Base-by-base conservation (phyloP, 139 green algal species). In the Asterochloris sp. region DNA sequence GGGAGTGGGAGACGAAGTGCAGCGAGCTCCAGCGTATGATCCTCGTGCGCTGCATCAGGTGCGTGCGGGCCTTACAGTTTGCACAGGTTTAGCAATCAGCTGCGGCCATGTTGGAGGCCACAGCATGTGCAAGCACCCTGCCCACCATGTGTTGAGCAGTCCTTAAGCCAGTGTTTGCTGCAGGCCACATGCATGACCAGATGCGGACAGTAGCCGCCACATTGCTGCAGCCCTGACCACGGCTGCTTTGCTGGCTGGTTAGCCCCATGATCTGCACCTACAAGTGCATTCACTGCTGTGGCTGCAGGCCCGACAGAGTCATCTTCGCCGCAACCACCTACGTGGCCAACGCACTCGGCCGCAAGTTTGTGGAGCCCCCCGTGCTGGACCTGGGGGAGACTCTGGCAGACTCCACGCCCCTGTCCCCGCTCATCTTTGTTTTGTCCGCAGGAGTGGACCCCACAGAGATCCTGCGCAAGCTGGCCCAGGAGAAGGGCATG, bases 1-100 rank as follows among this genome's bases (percentile, higher is more conserved):
- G 89, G 24, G 91, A 95, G 71, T 97, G 94, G 94, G 92, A 96
- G 86, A 84, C 88, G 64, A 94, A 92, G 85, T 94, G 90, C 88
- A 93, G 89, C 78, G 92, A 95, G 89, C 91, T 97, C 73, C 93
- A 97, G 88, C 89, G 91, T 21, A 90, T 97, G 90, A 83, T 94
- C 67, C 86, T 94, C 26, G 83, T 95, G 78, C 78, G 83, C 69
- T 81, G 67, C 54, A 76, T 88, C 63, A 77, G 78, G 78, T 82
- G 29, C 76, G 61, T 24, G 16, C 24, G 10, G 38, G 21, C 61
- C 21, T 54, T 60, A 28, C 15, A 21, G 1, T 29, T 10, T 76
- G 71, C 1, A 38, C 1, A 54, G 38, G 38, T 2, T 54, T 6
- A 54, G 38, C 38, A 54, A 6, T 2, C 38, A 6, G 38, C 38